Base-by-base conservation (phyloP, 306 rosid species). In the Cucurbita argyrosperma region DNA sequence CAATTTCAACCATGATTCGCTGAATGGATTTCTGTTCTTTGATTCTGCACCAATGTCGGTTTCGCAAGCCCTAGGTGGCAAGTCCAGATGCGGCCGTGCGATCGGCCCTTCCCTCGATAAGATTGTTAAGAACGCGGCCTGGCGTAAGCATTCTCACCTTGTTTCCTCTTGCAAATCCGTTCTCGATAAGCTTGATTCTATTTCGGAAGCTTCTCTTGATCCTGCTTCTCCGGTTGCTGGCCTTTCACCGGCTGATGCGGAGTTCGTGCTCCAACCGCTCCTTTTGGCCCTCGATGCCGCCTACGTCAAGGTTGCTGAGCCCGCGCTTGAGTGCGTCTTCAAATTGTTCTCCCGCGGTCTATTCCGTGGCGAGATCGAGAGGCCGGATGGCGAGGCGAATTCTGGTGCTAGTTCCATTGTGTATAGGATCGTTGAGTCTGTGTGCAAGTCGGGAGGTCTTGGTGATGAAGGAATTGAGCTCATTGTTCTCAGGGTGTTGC, bases 141-240 rank as follows among this genome's bases (percentile, higher is more conserved):
- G 99, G 99, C 94, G 99, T 26, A 95, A 95, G 87, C 99, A 95
- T 82, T 91, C 97, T 23, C 89, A 88, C 51, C 89, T 95, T 60
- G 99, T 95, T 74, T 88, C 99, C 69, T 64, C 92, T 77, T 89
- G 96, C 84, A 95, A 95, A 82, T 87, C 97, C 59, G 83, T 86
- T 69, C 85, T 95, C 18, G 99, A 95, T 84, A 91, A 88, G 83
- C 99, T 95, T 40, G 97, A 91, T 79, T 86, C 96, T 12, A 63
- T 95, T 18, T 62, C 84, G 30, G 91, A 83, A 19, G 71, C 84
- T 4, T 11, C 67, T 38, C 56, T 77, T 13, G 89, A 87, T 60
- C 74, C 83, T 50, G 75, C 82, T 10, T 89, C 95, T 10, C 88
- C 96, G 68, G 72, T 95, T 46, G 64, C 72, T 19, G 99, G 97